Evolutionary conservation across 2,329 filamentous ascomycete species (phyloP).

Genomic region (Scorias spongiosa): DNA sequence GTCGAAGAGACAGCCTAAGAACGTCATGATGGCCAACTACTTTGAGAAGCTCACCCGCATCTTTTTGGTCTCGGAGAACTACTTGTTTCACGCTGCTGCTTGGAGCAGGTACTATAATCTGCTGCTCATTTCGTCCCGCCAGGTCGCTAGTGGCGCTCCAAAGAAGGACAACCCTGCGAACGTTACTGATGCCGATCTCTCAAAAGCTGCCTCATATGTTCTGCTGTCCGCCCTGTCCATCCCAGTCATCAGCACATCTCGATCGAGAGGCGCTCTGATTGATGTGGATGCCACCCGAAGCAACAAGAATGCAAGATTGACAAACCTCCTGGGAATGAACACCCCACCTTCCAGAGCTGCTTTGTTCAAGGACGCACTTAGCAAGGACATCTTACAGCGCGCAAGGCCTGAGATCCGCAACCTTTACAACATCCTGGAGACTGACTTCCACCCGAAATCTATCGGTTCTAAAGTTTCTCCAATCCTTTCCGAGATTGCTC

Average conservation of each 20-base stretch:
- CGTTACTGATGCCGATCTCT: conserved; percentile 75
- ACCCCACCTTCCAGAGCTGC: conserved; percentile 75
- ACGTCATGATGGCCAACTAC: conserved; percentile 99
- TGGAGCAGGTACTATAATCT: conserved; percentile 97
- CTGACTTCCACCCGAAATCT: conserved; percentile 95
- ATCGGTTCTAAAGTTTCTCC: conserved; percentile 99
- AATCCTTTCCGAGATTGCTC: conserved; percentile 83
- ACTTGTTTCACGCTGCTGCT: conserved; percentile 94
- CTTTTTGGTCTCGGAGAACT: conserved; percentile 98
- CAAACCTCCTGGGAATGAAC: conserved; percentile 87
- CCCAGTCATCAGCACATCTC: conserved; percentile 94
- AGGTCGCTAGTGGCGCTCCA: conserved; percentile 68
- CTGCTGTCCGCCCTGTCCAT: conserved; percentile 92
- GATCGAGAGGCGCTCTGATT: conserved; percentile 86
- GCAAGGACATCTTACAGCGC: conserved; percentile 85
- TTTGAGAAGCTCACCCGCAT: conserved; percentile 98
- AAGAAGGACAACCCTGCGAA: conserved; percentile 84
- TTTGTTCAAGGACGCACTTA: conserved; percentile 89
- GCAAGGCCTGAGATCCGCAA: conserved; percentile 89
- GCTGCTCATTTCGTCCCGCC: conserved; percentile 72
- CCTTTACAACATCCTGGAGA: conserved; percentile 95
- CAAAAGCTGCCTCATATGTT: conserved; percentile 90
- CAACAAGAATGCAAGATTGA: conserved; percentile 97
- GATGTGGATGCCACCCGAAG: conserved; percentile 95
- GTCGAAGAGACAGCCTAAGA: conserved; percentile 96